A percentile compares a stretch with the other conserved stretches of the same genome.
Conservation (phyloP, 2,329 filamentous ascomycete genomes). For the Dactylella cylindrospora region DNA sequence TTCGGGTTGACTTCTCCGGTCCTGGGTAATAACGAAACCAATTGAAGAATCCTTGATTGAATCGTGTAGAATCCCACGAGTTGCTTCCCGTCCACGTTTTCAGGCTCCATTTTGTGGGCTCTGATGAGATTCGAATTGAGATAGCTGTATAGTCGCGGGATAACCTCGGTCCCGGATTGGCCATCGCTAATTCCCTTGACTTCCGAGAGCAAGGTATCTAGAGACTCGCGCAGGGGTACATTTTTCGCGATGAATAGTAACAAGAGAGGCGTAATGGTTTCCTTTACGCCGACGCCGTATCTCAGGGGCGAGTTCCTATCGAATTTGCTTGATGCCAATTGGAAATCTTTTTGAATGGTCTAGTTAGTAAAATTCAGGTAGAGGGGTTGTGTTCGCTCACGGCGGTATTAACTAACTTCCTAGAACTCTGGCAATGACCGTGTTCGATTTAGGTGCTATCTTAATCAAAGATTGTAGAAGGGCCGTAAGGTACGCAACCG, state of each 20-base stretch:
- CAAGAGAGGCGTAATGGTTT: conserved; percentile 10
- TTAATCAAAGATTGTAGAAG: conserved; percentile 5
- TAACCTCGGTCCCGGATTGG: not conserved
- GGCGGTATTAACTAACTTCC: conserved; percentile 8
- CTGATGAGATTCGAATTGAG: conserved; percentile 14
- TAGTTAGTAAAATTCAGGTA: not conserved
- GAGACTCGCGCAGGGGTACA: conserved; percentile 19
- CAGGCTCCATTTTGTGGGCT: conserved; percentile 1
- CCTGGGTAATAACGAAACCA: conserved; percentile 24
- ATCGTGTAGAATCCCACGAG: conserved; percentile 17
- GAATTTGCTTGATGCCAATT: conserved; percentile 8
- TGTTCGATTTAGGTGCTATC: conserved; percentile 1
- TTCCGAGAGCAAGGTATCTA: conserved; percentile 7
- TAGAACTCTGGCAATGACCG: conserved; percentile 8
- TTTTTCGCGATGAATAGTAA: conserved; percentile 32
- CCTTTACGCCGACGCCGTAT: conserved; percentile 7
- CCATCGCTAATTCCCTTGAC: conserved; percentile 1
- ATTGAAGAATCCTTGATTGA: conserved; percentile 17
- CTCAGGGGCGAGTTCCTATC: conserved; percentile 9
- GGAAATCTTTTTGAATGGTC: conserved; percentile 10
- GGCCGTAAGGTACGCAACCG: conserved; percentile 22
- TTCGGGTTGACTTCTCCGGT: not conserved
- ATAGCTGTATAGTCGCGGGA: conserved; percentile 18
- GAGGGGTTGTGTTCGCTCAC: not conserved
- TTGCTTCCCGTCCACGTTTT: not conserved